Percentiles rank a stretch among this genome's conserved stretches.
Evolutionary conservation across 2,329 filamentous ascomycete species (phyloP).

Genomic region (Penicillium sp.): DNA sequence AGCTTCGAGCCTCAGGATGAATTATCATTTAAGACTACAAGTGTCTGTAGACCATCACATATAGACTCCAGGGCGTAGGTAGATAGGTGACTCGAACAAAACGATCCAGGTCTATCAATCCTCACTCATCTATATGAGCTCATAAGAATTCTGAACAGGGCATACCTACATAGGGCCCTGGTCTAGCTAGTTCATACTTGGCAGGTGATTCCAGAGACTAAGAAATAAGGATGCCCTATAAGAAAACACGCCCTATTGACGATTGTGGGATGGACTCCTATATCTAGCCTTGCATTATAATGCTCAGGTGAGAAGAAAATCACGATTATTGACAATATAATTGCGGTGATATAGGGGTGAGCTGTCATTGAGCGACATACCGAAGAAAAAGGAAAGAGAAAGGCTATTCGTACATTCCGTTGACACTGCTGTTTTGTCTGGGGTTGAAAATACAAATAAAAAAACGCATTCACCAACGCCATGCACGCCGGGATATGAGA

Average conservation of each 20-base stretch:
- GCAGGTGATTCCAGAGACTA: too few species aligned
- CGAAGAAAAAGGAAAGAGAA: constrained; percentile 2
- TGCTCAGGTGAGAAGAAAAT: background rate
- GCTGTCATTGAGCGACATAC: background rate
- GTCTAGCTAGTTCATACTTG: too few species aligned
- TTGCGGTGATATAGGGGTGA: constrained; percentile 43
- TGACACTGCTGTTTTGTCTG: background rate
- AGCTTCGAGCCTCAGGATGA: background rate
- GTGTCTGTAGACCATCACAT: background rate
- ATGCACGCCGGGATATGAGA: constrained; percentile 4
- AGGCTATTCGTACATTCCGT: constrained; percentile 22
- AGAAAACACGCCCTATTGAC: too few species aligned
- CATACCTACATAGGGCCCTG: too few species aligned
- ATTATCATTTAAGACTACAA: background rate
- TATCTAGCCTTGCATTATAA: background rate
- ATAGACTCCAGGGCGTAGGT: too few species aligned
- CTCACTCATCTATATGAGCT: too few species aligned
- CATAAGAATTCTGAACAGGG: too few species aligned
- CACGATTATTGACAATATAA: constrained; percentile 14
- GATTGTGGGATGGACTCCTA: constrained; percentile 40
- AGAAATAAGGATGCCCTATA: too few species aligned
- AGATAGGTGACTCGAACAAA: too few species aligned
- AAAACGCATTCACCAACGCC: constrained; percentile 33
- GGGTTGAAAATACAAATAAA: background rate
- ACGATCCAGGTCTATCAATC: too few species aligned